Conservation (phyloP, 139 green algal genomes). For the Volvox reticuliferus region DNA sequence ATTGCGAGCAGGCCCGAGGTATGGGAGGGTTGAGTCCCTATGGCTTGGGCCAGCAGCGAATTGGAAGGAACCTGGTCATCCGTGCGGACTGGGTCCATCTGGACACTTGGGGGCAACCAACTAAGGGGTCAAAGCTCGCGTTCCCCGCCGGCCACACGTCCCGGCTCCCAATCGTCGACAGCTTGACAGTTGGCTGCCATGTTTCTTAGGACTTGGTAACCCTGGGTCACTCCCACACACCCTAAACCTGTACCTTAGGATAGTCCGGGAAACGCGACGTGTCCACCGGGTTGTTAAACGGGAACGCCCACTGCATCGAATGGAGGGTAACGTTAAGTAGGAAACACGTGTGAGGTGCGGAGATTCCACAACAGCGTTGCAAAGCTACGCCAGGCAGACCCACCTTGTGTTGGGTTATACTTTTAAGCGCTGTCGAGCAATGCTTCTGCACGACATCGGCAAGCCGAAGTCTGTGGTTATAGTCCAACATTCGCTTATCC, state of each 20-base stretch:
- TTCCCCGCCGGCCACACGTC: too few relatives aligned
- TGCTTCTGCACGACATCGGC: conserved; percentile 43
- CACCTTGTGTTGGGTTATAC: conserved; percentile 55
- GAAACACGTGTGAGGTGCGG: not conserved
- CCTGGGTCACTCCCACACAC: too few relatives aligned
- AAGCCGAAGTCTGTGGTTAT: conserved; percentile 28
- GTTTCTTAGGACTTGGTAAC: too few relatives aligned
- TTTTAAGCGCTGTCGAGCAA: conserved; percentile 28
- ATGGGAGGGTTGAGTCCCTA: not conserved
- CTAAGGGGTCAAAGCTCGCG: too few relatives aligned
- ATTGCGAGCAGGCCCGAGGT: not conserved
- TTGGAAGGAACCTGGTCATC: too few relatives aligned
- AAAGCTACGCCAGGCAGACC: not conserved
- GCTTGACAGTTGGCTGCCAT: too few relatives aligned
- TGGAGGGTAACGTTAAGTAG: not conserved
- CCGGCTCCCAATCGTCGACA: too few relatives aligned
- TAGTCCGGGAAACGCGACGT: conserved; percentile 82
- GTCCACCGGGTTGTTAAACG: conserved; percentile 91
- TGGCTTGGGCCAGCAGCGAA: too few relatives aligned
- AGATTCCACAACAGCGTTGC: not conserved
- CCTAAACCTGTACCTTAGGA: conserved; percentile 20
- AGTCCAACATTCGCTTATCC: conserved; percentile 42
- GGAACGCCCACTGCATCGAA: conserved; percentile 80
- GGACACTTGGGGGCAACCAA: too few relatives aligned
- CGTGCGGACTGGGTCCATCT: too few relatives aligned